Evolutionary conservation across 768 basidiomycete genomes (phyloP), one percentile per base, ranked within the genome.

Genomic region (Daedaleopsis sinensis): DNA sequence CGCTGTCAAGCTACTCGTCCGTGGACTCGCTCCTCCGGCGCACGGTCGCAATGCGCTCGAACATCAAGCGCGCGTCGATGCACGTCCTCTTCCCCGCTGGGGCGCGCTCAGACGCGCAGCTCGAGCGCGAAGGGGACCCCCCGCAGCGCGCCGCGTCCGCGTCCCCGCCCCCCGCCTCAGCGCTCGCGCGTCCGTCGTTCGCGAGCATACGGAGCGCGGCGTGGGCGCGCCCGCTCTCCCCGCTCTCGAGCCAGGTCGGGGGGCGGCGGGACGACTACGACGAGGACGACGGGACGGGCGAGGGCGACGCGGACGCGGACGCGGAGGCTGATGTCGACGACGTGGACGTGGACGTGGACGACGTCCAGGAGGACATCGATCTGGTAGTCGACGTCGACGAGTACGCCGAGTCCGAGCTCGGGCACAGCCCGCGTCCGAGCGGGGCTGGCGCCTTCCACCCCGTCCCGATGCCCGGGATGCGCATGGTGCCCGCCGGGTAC

Each of bases 1-100:
- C 65, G 16, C 65, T 72, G 15, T 64, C 64, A 1, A 69, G 64
- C 47, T 72, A 72, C 52, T 63, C 71, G 0, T 72, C 71, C 5
- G 71, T 59, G 0, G 71, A 72, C 47, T 72, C 71, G 1, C 59
- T 70, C 6, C 55, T 68, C 7, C 56, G 53, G 57, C 65, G 65
- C 24, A 67, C 65, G 15, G 60, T 70, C 24, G 65, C 65, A 15
- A 62, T 70, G 21, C 63, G 65, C 52, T 55, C 58, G 24, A 58
- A 63, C 37, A 51, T 64, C 53, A 39, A 50, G 37, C 62, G 50
- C 12, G 44, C 59, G 23, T 61, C 54, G 38, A 54, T 44, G 24
- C 44, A 54, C 32, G 39, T 55, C 32, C 44, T 55, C 23, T 55
- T 55, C 43, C 44, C 46, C 9, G 59, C 62, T 3, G 54, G 53